Evolutionary conservation across 345 rosid genomes (phyloP).

Genomic region (Brassica incana): DNA sequence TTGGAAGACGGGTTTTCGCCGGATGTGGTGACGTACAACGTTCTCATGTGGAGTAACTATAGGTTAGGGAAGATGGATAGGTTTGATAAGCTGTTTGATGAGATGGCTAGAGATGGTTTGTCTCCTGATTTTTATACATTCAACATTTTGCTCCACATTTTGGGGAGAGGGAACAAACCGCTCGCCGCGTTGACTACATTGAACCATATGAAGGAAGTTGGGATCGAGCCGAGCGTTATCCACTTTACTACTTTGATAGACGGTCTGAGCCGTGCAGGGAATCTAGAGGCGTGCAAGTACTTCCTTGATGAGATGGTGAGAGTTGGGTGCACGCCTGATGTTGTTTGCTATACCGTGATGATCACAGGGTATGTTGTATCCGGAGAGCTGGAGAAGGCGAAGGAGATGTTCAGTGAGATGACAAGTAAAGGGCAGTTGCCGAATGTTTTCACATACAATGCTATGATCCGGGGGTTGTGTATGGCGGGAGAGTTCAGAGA

Average conservation of each 20-base stretch:
- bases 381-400: conserved; percentile 70
- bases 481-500: conserved; percentile 66
- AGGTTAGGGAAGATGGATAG: conserved; percentile 70
- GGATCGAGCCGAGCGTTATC: conserved; percentile 60
- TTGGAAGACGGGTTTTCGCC: conserved; percentile 58
- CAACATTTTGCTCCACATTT: conserved; percentile 77
- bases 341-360: conserved; percentile 82
- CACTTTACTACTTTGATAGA: conserved; percentile 92
- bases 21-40: conserved; percentile 68
- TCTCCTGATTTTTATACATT: conserved; percentile 79
- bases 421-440: conserved; percentile 62
- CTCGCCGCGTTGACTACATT: conserved; percentile 70
- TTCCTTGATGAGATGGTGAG: conserved; percentile 74
- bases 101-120: conserved; percentile 62
- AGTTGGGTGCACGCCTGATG: conserved; percentile 69
- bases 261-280: conserved; percentile 85
- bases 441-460: conserved; percentile 78
- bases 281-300: conserved; percentile 75
- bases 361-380: conserved; percentile 71
- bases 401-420: conserved; percentile 68
- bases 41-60: conserved; percentile 68
- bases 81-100: conserved; percentile 71
- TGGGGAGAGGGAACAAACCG: conserved; percentile 84
- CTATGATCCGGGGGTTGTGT: conserved; percentile 85
- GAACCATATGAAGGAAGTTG: conserved; percentile 80